These are phyloP conservation scores for Pyrenophora tritici-repentis DNA, from an alignment of 2,329 filamentous ascomycete genomes.

Conservation along the genomic window DNA sequence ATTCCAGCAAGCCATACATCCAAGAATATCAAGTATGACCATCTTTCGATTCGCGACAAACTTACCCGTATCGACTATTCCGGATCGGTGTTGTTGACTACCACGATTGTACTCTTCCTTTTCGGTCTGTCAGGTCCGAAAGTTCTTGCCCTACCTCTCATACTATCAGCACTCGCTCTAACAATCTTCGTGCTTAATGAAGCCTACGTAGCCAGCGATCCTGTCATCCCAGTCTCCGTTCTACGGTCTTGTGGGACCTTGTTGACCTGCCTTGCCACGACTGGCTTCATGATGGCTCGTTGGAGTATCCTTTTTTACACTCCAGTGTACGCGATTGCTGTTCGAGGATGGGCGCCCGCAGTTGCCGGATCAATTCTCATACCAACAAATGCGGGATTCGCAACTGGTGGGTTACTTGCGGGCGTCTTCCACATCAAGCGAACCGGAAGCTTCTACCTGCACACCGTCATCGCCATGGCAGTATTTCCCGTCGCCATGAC, in stretches of 20 bases:
- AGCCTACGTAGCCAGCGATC: conserved; percentile 65
- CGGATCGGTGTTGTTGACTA: conserved; percentile 62
- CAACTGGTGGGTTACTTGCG: conserved; percentile 71
- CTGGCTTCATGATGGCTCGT: conserved; percentile 79
- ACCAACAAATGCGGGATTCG: conserved; percentile 82
- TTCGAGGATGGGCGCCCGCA: conserved; percentile 71
- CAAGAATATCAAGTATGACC: conserved; percentile 44
- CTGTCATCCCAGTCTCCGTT: conserved; percentile 74
- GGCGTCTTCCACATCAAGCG: conserved; percentile 78
- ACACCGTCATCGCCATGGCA: conserved; percentile 63
- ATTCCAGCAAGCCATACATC: conserved; percentile 59
- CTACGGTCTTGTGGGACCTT: conserved; percentile 72
- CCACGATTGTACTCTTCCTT: conserved; percentile 72
- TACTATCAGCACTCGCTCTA: conserved; percentile 60
- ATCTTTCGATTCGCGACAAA: conserved; percentile 56
- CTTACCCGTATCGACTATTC: conserved; percentile 74
- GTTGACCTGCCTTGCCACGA: conserved; percentile 73
- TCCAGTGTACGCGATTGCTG: conserved; percentile 78
- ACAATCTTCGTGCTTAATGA: conserved; percentile 66
- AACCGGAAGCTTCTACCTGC: conserved; percentile 72
- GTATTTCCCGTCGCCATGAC: conserved; percentile 67
- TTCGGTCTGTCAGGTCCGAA: conserved; percentile 69
- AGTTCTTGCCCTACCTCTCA: conserved; percentile 64
- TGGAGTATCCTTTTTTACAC: conserved; percentile 83
- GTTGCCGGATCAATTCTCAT: conserved; percentile 76